phyloP scores from a whole-genome alignment of 139 green algal genomes.

The Penium margaritaceum region DNA sequence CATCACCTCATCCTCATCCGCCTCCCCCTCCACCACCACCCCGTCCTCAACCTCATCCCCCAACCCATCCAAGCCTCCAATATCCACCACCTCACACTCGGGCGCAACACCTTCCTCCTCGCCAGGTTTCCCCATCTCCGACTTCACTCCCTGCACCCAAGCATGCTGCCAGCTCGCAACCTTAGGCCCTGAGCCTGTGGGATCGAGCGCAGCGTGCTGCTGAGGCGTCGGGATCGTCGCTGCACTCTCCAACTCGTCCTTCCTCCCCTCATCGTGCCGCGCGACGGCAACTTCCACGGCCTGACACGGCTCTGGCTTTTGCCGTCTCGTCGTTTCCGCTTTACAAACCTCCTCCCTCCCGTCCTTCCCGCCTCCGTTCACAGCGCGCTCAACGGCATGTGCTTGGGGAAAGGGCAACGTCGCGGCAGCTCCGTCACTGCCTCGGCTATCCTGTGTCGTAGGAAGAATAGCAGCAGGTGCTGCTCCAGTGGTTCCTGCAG shows the following conservation, averaged over 20 bases:
- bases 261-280: not conserved
- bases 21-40: not conserved
- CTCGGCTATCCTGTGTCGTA: too few species aligned
- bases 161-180: not conserved
- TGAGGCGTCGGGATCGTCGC: not conserved
- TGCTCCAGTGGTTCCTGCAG: too few species aligned
- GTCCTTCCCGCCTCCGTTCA: too few species aligned
- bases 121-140: too few species aligned
- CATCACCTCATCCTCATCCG: not conserved
- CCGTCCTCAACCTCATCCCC: not conserved
- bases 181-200: not conserved
- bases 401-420: too few species aligned
- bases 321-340: not conserved
- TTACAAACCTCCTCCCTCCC: not conserved
- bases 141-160: slow-evolving; percentile 12
- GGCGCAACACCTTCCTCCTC: too few species aligned
- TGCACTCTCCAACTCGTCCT: not conserved
- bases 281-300: too few species aligned
- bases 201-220: slow-evolving; percentile 1
- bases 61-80: not conserved
- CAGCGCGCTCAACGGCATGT: too few species aligned
- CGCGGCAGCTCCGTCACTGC: too few species aligned
- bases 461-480: too few species aligned
- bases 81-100: too few species aligned
- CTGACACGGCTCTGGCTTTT: not conserved